These are phyloP conservation scores for Leccinum cinnamomeum DNA, from an alignment of 1,284 basidiomycete species.

Conservation along the genomic window DNA sequence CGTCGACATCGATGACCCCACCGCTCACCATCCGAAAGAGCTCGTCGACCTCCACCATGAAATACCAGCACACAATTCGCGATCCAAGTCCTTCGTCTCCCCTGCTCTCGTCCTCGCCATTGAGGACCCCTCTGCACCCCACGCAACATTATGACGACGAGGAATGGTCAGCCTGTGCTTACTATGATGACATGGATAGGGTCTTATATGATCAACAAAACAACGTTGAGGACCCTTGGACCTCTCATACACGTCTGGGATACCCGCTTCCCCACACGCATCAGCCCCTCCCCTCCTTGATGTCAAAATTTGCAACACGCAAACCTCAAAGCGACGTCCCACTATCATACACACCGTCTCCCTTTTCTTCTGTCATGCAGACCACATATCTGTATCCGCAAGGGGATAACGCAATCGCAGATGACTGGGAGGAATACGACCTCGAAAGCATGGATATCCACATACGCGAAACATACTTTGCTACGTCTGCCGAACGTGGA, in stretches of 20 bases:
- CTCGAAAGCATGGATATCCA: conserved; percentile 37
- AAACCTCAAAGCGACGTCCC: conserved; percentile 1
- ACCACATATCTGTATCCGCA: conserved; percentile 6
- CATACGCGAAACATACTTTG: conserved; percentile 47
- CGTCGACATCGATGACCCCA: conserved; percentile 30
- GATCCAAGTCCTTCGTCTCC: conserved; percentile 18
- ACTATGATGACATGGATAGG: conserved; percentile 1
- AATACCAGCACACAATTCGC: background rate
- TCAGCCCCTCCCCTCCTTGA: conserved; percentile 23
- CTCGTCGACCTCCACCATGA: conserved; percentile 18
- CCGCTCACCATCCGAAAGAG: conserved; percentile 25
- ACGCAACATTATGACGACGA: conserved; percentile 6
- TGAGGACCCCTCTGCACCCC: conserved; percentile 16
- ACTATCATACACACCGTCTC: background rate
- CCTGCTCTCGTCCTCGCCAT: conserved; percentile 19
- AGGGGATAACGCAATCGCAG: conserved; percentile 16
- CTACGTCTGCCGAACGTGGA: conserved; percentile 52
- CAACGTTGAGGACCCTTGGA: conserved; percentile 5
- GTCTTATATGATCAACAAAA: background rate
- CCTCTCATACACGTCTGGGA: background rate
- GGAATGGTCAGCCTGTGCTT: conserved; percentile 7
- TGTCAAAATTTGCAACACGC: conserved; percentile 17
- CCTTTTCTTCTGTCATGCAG: background rate
- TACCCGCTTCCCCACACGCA: background rate
- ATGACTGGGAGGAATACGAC: conserved; percentile 32